Evolutionary conservation across 2,329 filamentous ascomycete genomes (phyloP), one percentile per base, ranked within the genome.

Genomic region (Reticulascus tulasneorum): DNA sequence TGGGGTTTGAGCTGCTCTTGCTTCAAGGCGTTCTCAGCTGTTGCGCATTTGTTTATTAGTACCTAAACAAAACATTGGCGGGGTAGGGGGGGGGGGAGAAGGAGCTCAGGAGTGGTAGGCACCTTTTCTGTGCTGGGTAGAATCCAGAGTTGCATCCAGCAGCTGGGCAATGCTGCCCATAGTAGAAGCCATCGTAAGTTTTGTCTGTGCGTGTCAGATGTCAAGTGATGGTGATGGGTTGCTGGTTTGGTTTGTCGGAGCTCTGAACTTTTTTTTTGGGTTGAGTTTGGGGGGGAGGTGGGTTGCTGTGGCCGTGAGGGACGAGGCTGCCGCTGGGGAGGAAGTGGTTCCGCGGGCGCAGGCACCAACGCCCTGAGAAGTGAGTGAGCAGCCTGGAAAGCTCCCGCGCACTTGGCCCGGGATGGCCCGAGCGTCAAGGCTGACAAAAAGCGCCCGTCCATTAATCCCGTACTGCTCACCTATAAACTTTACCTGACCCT

Each of bases 121-220:
- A 91, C 91, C 91, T 82, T 94, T 84, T 63, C 88, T 90, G 63
- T 91, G 88, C 63, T 91, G 82, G 46, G 77, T 71, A 13, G 88
- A 88, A 64, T 96, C 87, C 54, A 97, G 77, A 53, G 89, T 97
- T 53, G 88, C 87, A 64, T 94, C 79, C 47, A 98, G 81, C 62
- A 97, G 76, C 73, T 88, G 80, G 46, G 88, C 84, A 61, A 96
- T 70, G 42, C 67, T 64, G 49, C 66, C 67, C 55, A 78, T 68
- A 48, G 76, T 67, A 49, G 71, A 65, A 56, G 74, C 72, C 75
- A 79, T 79, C 56, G 48, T 71, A 57, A 55, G n/a, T n/a, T n/a
- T n/a, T n/a, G n/a, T n/a, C n/a, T n/a, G n/a, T n/a, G 10, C 21
- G 13, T 13, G 6, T 12, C 23, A 11, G 12, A 30, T 13, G 7